phyloP scores from a whole-genome alignment of 2,329 filamentous ascomycete species.

The Ophiosphaerella korrae region DNA sequence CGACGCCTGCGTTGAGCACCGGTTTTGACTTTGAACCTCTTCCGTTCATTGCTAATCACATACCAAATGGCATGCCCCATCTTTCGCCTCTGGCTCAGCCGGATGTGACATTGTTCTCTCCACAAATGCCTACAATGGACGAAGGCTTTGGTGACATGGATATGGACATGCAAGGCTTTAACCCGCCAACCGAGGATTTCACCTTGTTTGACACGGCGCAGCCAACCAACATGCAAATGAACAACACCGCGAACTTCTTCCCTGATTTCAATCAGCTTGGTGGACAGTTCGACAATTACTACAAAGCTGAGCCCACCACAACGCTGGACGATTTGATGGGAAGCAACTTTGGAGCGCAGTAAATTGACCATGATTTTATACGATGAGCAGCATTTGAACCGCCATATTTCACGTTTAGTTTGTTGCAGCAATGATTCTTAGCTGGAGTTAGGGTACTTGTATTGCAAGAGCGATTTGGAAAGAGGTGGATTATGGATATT shows the following conservation, averaged over 20 bases:
- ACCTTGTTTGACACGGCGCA: slow-evolving; percentile 58
- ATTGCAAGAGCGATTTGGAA: slow-evolving; percentile 21
- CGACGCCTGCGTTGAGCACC: slow-evolving; percentile 52
- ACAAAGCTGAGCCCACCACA: slow-evolving; percentile 31
- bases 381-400: slow-evolving; percentile 28
- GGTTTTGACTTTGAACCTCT: slow-evolving; percentile 50
- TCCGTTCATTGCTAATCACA: slow-evolving; percentile 33
- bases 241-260: slow-evolving; percentile 42
- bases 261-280: slow-evolving; percentile 48
- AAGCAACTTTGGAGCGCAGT: slow-evolving; percentile 25
- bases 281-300: slow-evolving; percentile 44
- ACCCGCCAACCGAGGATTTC: slow-evolving; percentile 60
- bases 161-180: slow-evolving; percentile 37
- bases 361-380: slow-evolving; percentile 19
- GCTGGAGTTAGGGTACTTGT: slow-evolving; percentile 22
- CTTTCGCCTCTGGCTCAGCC: slow-evolving; percentile 72
- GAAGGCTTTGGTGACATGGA: slow-evolving; percentile 64
- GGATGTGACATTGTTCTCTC: slow-evolving; percentile 71
- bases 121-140: slow-evolving; percentile 62
- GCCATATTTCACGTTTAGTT: slow-evolving; percentile 20
- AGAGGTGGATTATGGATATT: slow-evolving; percentile 18
- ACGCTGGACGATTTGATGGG: slow-evolving; percentile 42
- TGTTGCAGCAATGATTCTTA: slow-evolving; percentile 10
- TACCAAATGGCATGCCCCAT: slow-evolving; percentile 50
- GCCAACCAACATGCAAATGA: slow-evolving; percentile 28